phyloP scores from a whole-genome alignment of 768 basidiomycete species.

The Sporobolomyces roseus region DNA sequence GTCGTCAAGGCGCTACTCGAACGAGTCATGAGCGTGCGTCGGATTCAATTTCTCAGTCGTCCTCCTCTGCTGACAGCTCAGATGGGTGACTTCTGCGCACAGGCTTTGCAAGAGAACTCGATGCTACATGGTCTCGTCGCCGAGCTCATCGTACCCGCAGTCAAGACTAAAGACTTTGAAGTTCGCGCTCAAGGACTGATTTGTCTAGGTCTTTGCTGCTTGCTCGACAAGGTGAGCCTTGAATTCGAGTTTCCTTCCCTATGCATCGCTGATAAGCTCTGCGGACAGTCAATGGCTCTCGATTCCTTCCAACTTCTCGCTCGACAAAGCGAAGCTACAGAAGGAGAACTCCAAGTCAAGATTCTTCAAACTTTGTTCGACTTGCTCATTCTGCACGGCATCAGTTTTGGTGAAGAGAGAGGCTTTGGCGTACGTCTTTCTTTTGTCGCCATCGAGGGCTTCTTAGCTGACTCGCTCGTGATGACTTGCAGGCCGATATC shows the following conservation, averaged over 20 bases:
- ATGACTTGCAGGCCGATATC: slow-evolving; percentile 49
- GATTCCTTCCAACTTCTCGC: slow-evolving; percentile 75
- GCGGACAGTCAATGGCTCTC: slow-evolving; percentile 52
- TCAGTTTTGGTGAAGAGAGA: slow-evolving; percentile 54
- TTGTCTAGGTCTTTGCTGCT: slow-evolving; percentile 74
- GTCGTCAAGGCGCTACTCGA: slow-evolving; percentile 80
- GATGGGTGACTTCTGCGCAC: background rate
- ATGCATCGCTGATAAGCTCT: background rate
- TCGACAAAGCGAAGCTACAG: slow-evolving; percentile 66
- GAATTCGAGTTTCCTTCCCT: background rate
- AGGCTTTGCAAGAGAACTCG: slow-evolving; percentile 61
- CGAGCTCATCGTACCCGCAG: slow-evolving; percentile 84
- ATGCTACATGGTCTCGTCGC: slow-evolving; percentile 64
- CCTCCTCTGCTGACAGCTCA: background rate
- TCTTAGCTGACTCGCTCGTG: background rate
- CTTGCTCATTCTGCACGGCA: slow-evolving; percentile 76
- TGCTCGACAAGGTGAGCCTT: slow-evolving; percentile 72
- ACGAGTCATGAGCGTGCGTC: slow-evolving; percentile 68
- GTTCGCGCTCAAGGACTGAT: slow-evolving; percentile 76
- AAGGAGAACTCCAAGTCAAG: slow-evolving; percentile 56
- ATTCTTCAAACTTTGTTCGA: slow-evolving; percentile 77
- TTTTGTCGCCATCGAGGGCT: too few relatives aligned
- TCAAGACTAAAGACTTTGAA: slow-evolving; percentile 76
- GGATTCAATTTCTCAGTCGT: background rate
- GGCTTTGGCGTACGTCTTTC: slow-evolving; percentile 37